A percentile compares a stretch with the other conserved stretches of the same genome.
Conservation (phyloP, 2,329 filamentous ascomycete species). For the Epichloe amarillans region DNA sequence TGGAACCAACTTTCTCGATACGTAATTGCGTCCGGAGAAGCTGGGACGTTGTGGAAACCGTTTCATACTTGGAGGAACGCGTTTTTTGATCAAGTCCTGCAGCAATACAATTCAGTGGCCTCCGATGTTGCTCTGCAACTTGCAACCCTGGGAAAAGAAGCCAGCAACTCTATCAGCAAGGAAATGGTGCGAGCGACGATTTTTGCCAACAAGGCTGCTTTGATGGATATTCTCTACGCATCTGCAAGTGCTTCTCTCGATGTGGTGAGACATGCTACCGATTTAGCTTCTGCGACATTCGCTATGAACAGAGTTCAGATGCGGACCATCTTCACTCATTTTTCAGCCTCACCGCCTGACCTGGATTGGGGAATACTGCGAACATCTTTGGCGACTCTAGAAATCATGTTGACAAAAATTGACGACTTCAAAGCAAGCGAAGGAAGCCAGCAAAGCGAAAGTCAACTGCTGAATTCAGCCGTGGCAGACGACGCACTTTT, state of each 20-base stretch:
- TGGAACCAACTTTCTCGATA: constrained; percentile 52
- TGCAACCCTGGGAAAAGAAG: constrained; percentile 32
- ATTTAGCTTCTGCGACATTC: constrained; percentile 33
- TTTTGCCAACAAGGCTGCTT: constrained; percentile 36
- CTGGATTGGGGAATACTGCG: constrained; percentile 36
- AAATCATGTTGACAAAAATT: constrained; percentile 31
- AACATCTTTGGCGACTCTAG: constrained; percentile 31
- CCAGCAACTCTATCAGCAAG: constrained; percentile 27
- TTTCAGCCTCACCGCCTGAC: constrained; percentile 27
- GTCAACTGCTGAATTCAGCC: constrained; percentile 24
- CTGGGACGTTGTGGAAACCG: constrained; percentile 35
- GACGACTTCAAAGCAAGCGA: constrained; percentile 27
- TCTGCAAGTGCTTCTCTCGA: constrained; percentile 36
- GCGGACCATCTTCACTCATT: constrained; percentile 36
- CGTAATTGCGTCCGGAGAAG: constrained; percentile 33
- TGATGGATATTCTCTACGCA: constrained; percentile 38
- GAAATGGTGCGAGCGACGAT: constrained; percentile 37
- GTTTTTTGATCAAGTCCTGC: constrained; percentile 42
- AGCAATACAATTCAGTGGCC: constrained; percentile 43
- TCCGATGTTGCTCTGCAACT: constrained; percentile 44
- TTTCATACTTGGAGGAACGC: constrained; percentile 37
- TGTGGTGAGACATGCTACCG: constrained; percentile 32
- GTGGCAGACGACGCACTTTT: constrained; percentile 33
- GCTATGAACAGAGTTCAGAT: constrained; percentile 37
- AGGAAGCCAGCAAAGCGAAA: constrained; percentile 25